Evolutionary conservation across 2,329 filamentous ascomycete genomes (phyloP).

Genomic region (Nemania sp.): DNA sequence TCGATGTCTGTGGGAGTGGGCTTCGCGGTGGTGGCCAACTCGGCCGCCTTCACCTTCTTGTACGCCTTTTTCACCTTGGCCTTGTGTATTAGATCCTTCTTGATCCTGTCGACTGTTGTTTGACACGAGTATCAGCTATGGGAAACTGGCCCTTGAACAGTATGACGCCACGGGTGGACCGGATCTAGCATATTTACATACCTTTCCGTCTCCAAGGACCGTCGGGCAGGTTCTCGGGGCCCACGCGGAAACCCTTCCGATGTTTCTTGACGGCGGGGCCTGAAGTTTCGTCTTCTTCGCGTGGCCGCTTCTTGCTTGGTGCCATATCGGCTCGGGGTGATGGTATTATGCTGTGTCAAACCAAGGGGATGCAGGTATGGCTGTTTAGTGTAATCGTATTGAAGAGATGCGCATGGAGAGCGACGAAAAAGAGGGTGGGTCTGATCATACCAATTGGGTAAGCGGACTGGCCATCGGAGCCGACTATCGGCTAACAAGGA

Average conservation of each 20-base stretch:
- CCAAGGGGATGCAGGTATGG: too few species aligned
- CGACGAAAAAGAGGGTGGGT: too few species aligned
- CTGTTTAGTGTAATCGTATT: too few species aligned
- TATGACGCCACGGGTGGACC: too few species aligned
- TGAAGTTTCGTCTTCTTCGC: conserved; percentile 46
- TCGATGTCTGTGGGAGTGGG: conserved; percentile 1
- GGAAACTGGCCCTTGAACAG: too few species aligned
- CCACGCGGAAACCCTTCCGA: conserved; percentile 78
- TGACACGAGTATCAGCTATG: conserved; percentile 13
- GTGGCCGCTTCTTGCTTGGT: conserved; percentile 47
- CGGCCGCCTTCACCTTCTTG: conserved; percentile 75
- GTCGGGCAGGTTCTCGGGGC: conserved; percentile 87
- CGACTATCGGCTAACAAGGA: too few species aligned
- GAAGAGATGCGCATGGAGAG: too few species aligned
- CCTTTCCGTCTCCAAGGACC: conserved; percentile 83
- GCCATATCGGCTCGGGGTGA: conserved; percentile 51
- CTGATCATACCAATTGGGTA: too few species aligned
- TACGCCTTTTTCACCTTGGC: conserved; percentile 93
- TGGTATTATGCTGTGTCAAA: background rate
- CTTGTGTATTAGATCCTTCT: conserved; percentile 84
- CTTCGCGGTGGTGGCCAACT: conserved; percentile 31
- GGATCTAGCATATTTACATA: too few species aligned
- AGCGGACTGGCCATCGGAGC: too few species aligned
- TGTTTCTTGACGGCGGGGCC: conserved; percentile 53
- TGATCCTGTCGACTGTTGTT: conserved; percentile 77